Percentiles rank a stretch among this genome's conserved stretches.
Evolutionary conservation across 306 rosid species (phyloP).

Genomic region (Malus asiatica): DNA sequence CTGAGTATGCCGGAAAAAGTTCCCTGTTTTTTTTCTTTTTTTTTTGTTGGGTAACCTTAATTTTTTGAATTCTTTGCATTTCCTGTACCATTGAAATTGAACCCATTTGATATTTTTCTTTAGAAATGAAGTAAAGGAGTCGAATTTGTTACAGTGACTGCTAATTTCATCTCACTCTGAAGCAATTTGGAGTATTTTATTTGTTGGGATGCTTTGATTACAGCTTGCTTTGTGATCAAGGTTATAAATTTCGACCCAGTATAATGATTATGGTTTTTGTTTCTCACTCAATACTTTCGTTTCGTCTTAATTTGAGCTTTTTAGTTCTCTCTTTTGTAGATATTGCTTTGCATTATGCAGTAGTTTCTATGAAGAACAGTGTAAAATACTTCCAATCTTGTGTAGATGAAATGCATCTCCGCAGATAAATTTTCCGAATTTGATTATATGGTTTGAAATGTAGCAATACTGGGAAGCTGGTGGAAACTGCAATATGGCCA

Average conservation of each 20-base stretch:
- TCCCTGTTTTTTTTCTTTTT: neutral
- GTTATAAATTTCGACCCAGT: neutral
- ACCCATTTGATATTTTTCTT: neutral
- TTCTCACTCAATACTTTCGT: neutral
- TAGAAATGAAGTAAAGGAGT: neutral
- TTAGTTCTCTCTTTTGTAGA: neutral
- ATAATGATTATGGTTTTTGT: neutral
- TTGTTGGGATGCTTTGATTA: neutral
- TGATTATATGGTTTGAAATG: conserved; percentile 14
- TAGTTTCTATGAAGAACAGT: neutral
- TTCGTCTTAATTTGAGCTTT: neutral
- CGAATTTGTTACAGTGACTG: neutral
- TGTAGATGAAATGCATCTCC: neutral
- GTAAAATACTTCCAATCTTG: neutral
- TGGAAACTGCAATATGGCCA: conserved; percentile 88
- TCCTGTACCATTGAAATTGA: neutral
- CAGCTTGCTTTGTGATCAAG: neutral
- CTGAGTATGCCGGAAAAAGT: neutral
- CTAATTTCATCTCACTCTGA: neutral
- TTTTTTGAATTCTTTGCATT: neutral
- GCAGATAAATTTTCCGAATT: neutral
- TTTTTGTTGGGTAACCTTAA: too few relatives aligned
- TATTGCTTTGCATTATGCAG: neutral
- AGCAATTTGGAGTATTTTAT: neutral
- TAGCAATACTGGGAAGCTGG: conserved; percentile 98